A percentile compares a stretch with the other conserved stretches of the same genome.
Evolutionary conservation across 2,329 filamentous ascomycete genomes (phyloP).

Genomic region (Rutstroemia sp.): DNA sequence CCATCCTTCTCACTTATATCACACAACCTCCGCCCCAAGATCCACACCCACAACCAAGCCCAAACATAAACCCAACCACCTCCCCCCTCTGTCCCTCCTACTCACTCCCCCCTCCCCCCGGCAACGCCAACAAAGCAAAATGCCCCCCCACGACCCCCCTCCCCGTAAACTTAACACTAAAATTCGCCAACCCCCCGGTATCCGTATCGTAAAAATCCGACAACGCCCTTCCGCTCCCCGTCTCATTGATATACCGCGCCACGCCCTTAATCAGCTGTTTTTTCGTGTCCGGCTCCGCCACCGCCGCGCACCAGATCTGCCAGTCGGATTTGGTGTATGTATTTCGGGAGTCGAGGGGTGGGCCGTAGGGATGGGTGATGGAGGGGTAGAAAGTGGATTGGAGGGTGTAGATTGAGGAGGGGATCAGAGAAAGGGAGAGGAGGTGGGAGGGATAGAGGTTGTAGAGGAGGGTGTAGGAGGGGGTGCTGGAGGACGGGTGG

Average conservation of each 20-base stretch:
- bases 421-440: slow-evolving; percentile 71
- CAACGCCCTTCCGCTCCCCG: background rate
- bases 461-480: slow-evolving; percentile 46
- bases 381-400: slow-evolving; percentile 71
- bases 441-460: slow-evolving; percentile 76
- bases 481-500: slow-evolving; percentile 35
- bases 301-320: slow-evolving; percentile 27
- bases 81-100: no score
- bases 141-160: background rate
- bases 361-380: slow-evolving; percentile 67
- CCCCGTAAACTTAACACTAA: background rate
- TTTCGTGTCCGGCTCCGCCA: background rate
- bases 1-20: no score
- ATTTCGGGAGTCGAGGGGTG: slow-evolving; percentile 75
- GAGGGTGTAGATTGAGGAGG: slow-evolving; percentile 65
- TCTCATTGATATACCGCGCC: background rate
- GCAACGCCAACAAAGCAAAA: background rate
- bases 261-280: background rate
- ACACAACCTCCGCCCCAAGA: no score
- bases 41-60: no score
- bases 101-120: background rate
- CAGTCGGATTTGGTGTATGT: slow-evolving; percentile 65
- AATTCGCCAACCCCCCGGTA: background rate
- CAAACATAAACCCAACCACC: no score
- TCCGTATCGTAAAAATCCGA: background rate